These are phyloP conservation scores for Fusarium pseudonygamai DNA, from an alignment of 2,329 filamentous ascomycete genomes.

Conservation along the genomic window DNA sequence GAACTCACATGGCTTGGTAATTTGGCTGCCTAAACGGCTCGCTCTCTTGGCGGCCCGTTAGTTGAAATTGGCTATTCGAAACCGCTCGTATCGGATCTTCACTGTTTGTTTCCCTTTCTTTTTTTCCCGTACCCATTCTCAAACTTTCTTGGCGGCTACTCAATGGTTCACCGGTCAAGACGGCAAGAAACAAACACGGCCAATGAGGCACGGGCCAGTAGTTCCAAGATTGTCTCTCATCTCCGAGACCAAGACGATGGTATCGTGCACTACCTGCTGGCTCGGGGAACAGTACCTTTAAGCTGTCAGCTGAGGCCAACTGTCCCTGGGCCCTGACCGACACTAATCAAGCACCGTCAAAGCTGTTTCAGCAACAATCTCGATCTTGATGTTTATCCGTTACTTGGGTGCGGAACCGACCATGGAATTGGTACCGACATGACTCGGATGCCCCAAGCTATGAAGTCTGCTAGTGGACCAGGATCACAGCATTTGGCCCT, in stretches of 20 bases:
- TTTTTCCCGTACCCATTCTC: neutral
- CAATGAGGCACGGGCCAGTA: slow-evolving; percentile 26
- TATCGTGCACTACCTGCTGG: slow-evolving; percentile 4
- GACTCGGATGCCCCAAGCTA: neutral
- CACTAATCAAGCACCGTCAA: slow-evolving; percentile 1
- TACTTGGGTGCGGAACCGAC: slow-evolving; percentile 6
- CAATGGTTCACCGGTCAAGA: neutral
- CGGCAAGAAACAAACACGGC: neutral
- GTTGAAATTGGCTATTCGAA: neutral
- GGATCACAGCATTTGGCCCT: slow-evolving; percentile 7
- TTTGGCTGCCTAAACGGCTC: neutral
- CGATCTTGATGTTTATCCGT: slow-evolving; percentile 10
- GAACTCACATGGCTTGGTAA: neutral
- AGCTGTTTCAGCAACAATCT: slow-evolving; percentile 17
- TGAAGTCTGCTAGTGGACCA: slow-evolving; percentile 1
- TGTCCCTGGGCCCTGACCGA: neutral
- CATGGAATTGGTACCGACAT: slow-evolving; percentile 10
- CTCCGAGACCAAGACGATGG: neutral
- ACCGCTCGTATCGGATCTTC: neutral
- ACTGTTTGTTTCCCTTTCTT: neutral
- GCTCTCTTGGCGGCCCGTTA: neutral
- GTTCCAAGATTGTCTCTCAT: slow-evolving; percentile 21
- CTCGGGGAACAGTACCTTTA: neutral
- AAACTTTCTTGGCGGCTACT: neutral
- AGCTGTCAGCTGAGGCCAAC: slow-evolving; percentile 14